phyloP scores from a whole-genome alignment of 768 basidiomycete genomes.

The Tubosaeta sp. region DNA sequence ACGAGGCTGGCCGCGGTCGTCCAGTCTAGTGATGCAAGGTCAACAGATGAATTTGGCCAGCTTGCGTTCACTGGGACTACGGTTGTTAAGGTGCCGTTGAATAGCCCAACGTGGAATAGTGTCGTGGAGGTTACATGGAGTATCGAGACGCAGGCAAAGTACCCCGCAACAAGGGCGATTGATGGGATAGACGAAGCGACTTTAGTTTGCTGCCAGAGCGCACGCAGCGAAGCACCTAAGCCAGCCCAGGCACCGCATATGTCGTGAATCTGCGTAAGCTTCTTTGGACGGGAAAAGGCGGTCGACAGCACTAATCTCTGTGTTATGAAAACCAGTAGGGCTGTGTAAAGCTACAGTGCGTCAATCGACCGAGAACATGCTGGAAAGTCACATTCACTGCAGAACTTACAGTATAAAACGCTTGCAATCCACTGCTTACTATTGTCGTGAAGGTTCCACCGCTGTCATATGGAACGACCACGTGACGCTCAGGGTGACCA shows the following conservation, averaged over 20 bases:
- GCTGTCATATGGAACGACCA: neutral
- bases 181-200: neutral
- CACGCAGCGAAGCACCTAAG: neutral
- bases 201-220: neutral
- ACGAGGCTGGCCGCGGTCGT: neutral
- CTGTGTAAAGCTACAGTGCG: neutral
- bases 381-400: neutral
- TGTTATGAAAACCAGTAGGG: neutral
- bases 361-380: neutral
- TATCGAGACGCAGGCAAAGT: neutral
- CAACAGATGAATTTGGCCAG: neutral
- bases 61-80: neutral
- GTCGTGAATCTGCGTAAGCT: neutral
- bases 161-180: neutral
- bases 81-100: neutral
- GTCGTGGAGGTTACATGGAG: neutral
- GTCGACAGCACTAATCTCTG: neutral
- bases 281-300: neutral
- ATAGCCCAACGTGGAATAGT: no score
- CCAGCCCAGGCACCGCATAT: neutral
- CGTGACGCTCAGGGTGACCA: neutral
- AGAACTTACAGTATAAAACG: neutral
- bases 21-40: neutral
- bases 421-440: neutral
- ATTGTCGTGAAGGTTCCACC: neutral